A percentile compares a stretch with the other conserved stretches of the same genome.
Evolutionary conservation across 2,329 filamentous ascomycete species (phyloP).

Genomic region (Dactylellina haptotyla): DNA sequence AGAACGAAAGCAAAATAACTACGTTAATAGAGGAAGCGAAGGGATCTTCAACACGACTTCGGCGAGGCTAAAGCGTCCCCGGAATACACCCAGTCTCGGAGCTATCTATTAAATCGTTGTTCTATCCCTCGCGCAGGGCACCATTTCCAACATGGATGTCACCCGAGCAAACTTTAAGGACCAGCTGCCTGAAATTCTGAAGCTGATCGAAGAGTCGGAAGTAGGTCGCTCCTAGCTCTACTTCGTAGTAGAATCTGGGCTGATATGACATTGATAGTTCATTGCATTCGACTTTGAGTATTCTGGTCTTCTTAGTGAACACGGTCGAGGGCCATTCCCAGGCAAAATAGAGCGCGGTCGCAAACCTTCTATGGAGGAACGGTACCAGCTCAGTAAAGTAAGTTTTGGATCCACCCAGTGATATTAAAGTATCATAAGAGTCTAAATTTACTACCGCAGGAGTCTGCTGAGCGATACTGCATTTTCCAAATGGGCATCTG

Average conservation of each 20-base stretch:
- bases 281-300: constrained; percentile 57
- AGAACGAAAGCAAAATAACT: no score
- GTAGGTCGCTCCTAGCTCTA: constrained; percentile 4
- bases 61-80: no score
- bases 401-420: neutral
- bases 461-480: constrained; percentile 56
- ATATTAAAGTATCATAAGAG: neutral
- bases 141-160: constrained; percentile 42
- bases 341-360: constrained; percentile 34
- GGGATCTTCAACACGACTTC: no score
- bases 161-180: constrained; percentile 14
- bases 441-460: constrained; percentile 15
- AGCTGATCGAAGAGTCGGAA: constrained; percentile 25
- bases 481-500: constrained; percentile 57
- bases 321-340: constrained; percentile 21
- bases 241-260: neutral
- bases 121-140: no score
- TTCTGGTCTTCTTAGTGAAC: constrained; percentile 54
- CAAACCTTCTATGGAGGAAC: constrained; percentile 55
- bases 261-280: constrained; percentile 27
- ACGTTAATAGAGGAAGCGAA: no score
- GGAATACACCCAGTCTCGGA: no score
- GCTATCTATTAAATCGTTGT: no score
- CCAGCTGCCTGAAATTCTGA: constrained; percentile 29
- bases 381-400: constrained; percentile 55